Percentiles rank a stretch among this genome's conserved stretches.
These are phyloP conservation scores for Hemerocallis citrina DNA, from an alignment of 106 monocot species.

Conservation along the genomic window DNA sequence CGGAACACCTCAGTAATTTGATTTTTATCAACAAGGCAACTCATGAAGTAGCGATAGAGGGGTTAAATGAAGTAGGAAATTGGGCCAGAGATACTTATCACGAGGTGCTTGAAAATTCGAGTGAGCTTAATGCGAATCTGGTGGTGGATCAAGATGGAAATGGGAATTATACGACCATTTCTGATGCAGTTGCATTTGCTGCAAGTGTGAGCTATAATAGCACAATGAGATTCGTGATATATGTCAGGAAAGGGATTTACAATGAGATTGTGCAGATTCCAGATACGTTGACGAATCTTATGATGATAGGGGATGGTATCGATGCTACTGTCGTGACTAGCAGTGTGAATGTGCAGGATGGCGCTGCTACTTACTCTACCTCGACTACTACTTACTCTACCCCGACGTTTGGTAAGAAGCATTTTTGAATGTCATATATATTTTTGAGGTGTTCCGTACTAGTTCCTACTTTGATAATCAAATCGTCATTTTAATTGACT, in stretches of 20 bases:
- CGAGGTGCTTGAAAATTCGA: not conserved
- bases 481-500: no score
- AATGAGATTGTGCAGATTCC: constrained; percentile 21
- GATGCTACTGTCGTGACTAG: constrained; percentile 17
- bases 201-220: constrained; percentile 9
- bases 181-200: constrained; percentile 3
- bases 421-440: no score
- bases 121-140: constrained; percentile 9
- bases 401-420: no score
- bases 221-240: constrained; percentile 11
- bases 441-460: no score
- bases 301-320: constrained; percentile 28
- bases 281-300: constrained; percentile 28
- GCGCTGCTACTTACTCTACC: constrained; percentile 20
- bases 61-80: no score
- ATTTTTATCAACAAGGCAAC: no score
- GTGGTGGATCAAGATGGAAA: constrained; percentile 26
- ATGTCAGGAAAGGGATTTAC: constrained; percentile 14
- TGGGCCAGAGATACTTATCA: no score
- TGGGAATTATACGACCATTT: constrained; percentile 7
- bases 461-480: no score
- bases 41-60: no score
- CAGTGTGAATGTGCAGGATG: constrained; percentile 17
- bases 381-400: constrained; percentile 20
- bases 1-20: no score